phyloP scores from a whole-genome alignment of 148 eudicot species.

The Drosera capensis region DNA sequence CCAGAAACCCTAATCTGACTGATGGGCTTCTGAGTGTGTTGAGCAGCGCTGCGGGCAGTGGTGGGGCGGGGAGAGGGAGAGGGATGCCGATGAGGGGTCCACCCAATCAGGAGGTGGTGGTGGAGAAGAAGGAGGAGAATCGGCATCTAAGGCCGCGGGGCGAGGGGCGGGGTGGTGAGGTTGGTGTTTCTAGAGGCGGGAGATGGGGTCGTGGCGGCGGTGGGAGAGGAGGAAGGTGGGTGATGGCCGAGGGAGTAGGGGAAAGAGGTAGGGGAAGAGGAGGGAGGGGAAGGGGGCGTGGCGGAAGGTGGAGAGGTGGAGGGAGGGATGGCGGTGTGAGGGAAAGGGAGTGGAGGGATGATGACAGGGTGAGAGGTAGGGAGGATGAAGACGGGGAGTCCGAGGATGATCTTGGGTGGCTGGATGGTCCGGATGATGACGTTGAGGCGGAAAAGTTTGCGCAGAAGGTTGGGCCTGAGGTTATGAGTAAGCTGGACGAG shows the following conservation, averaged over 20 bases:
- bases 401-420: slow-evolving; percentile 2
- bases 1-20: too few species aligned
- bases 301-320: slow-evolving; percentile 12
- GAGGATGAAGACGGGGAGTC: background rate
- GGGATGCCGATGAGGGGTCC: too few species aligned
- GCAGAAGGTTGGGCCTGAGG: slow-evolving; percentile 38
- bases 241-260: slow-evolving; percentile 5
- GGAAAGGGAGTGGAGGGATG: too few species aligned
- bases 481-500: slow-evolving; percentile 37
- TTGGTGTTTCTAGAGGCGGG: slow-evolving; percentile 13
- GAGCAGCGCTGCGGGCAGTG: too few species aligned
- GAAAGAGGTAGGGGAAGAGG: slow-evolving; percentile 12
- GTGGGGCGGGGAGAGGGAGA: too few species aligned
- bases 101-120: too few species aligned
- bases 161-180: too few species aligned
- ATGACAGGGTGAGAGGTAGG: slow-evolving; percentile 17
- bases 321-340: slow-evolving; percentile 26
- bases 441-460: slow-evolving; percentile 52
- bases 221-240: slow-evolving; percentile 5
- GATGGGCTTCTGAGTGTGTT: too few species aligned
- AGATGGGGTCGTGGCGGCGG: slow-evolving; percentile 7
- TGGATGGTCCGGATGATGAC: slow-evolving; percentile 18
- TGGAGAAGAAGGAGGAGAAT: too few species aligned
- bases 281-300: slow-evolving; percentile 12
- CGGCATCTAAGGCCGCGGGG: too few species aligned